Percentiles rank a stretch among this genome's conserved stretches.
Evolutionary conservation across 2,329 filamentous ascomycete genomes (phyloP).

Genomic region (Fusarium avenaceum): DNA sequence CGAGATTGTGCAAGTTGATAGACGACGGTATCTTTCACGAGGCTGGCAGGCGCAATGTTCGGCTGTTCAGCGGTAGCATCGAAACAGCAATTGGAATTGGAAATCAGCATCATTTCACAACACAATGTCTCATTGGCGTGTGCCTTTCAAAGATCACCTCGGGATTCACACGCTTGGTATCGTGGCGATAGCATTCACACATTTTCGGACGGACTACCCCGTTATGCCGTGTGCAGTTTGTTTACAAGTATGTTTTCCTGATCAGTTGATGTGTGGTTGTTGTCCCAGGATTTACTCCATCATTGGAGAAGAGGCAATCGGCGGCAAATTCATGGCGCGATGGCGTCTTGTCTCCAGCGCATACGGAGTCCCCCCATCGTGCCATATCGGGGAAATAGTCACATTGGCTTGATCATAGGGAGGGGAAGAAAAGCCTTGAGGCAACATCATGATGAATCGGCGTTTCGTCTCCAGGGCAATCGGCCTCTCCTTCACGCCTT

Average conservation of each 20-base stretch:
- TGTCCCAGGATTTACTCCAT: slow-evolving; percentile 2
- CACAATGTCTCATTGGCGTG: slow-evolving; percentile 6
- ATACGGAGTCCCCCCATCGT: slow-evolving; percentile 20
- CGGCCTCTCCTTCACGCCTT: slow-evolving; percentile 12
- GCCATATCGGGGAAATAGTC: slow-evolving; percentile 8
- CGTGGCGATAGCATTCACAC: slow-evolving; percentile 4
- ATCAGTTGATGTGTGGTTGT: not conserved
- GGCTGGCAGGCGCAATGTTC: slow-evolving; percentile 47
- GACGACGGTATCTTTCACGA: slow-evolving; percentile 55
- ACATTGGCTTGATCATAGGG: slow-evolving; percentile 3
- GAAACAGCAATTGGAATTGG: slow-evolving; percentile 52
- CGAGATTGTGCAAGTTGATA: slow-evolving; percentile 52
- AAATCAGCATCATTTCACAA: slow-evolving; percentile 44
- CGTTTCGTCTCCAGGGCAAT: slow-evolving; percentile 11
- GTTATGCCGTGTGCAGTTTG: slow-evolving; percentile 15
- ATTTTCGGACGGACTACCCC: slow-evolving; percentile 2
- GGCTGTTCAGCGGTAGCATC: slow-evolving; percentile 51
- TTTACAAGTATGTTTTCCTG: not conserved
- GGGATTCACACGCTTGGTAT: slow-evolving; percentile 5
- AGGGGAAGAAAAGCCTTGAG: not conserved
- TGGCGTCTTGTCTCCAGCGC: slow-evolving; percentile 1
- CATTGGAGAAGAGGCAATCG: slow-evolving; percentile 1
- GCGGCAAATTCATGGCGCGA: not conserved
- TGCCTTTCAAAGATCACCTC: slow-evolving; percentile 3
- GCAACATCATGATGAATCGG: slow-evolving; percentile 1